Conservation (phyloP, 495 filamentous ascomycete genomes). For the Cercophora sp. region DNA sequence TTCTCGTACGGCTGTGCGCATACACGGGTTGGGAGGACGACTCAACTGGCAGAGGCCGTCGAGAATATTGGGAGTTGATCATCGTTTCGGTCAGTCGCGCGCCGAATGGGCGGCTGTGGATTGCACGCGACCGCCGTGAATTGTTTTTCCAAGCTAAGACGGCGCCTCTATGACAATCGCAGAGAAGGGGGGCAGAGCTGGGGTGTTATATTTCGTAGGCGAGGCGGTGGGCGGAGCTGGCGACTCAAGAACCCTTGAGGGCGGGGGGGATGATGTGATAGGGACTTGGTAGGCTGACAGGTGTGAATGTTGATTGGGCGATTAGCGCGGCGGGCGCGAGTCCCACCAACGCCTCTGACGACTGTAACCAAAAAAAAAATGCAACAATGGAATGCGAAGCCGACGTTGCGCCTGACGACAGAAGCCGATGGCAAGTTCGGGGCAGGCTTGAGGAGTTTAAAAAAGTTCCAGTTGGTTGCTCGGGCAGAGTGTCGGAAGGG, state of each 20-base stretch:
- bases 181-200: not conserved
- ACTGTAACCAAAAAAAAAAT: not conserved
- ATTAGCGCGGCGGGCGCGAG: not conserved
- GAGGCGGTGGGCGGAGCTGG: not conserved
- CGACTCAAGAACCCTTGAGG: not conserved
- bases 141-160: not conserved
- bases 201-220: not conserved
- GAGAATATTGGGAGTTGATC: slow-evolving; percentile 26
- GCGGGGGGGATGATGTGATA: slow-evolving; percentile 3
- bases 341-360: not conserved
- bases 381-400: not conserved
- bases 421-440: not conserved
- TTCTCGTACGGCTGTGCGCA: slow-evolving; percentile 53
- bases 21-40: slow-evolving; percentile 30
- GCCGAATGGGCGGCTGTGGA: too few relatives aligned
- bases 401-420: slow-evolving; percentile 4
- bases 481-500: not conserved
- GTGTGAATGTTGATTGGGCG: slow-evolving; percentile 4
- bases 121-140: not conserved
- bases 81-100: slow-evolving; percentile 19
- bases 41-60: slow-evolving; percentile 32
- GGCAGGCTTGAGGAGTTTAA: not conserved
- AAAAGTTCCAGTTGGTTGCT: not conserved
- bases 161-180: not conserved
- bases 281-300: not conserved